Conservation (phyloP, 352 stramenopile species). For the Pythium grandisporangium region DNA sequence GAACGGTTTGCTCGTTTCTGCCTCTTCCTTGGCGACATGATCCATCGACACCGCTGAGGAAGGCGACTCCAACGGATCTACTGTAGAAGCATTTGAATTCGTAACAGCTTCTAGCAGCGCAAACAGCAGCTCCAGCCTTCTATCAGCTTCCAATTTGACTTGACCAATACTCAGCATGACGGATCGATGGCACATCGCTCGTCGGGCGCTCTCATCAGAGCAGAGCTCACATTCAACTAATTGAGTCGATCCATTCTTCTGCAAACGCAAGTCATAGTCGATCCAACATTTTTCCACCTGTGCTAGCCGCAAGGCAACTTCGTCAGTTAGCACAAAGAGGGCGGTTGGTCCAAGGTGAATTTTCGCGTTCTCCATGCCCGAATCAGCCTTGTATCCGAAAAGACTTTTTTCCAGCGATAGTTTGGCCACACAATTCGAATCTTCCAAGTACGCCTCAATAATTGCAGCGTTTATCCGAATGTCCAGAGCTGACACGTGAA, state of each 20-base stretch:
- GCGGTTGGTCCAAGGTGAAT: slow-evolving; percentile 68
- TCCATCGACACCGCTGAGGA: background rate
- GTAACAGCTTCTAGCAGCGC: slow-evolving; percentile 70
- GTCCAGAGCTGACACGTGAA: slow-evolving; percentile 51
- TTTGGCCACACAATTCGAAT: slow-evolving; percentile 83
- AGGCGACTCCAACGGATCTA: slow-evolving; percentile 7
- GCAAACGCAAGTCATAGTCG: slow-evolving; percentile 56
- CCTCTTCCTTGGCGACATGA: background rate
- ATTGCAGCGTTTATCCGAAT: slow-evolving; percentile 74
- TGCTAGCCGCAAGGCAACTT: slow-evolving; percentile 77
- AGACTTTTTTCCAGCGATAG: slow-evolving; percentile 74
- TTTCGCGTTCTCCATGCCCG: slow-evolving; percentile 51
- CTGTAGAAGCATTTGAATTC: slow-evolving; percentile 21
- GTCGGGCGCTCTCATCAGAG: slow-evolving; percentile 45
- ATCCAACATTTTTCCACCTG: slow-evolving; percentile 78
- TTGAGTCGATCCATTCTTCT: slow-evolving; percentile 35
- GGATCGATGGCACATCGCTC: slow-evolving; percentile 48
- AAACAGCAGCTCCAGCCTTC: slow-evolving; percentile 72
- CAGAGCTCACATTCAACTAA: slow-evolving; percentile 45
- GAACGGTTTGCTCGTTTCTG: slow-evolving; percentile 1
- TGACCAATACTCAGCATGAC: slow-evolving; percentile 62
- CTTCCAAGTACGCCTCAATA: slow-evolving; percentile 80
- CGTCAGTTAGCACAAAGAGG: slow-evolving; percentile 77
- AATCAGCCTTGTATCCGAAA: slow-evolving; percentile 53
- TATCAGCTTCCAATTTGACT: slow-evolving; percentile 81